Evolutionary conservation across 768 basidiomycete species (phyloP), one percentile per base, ranked within the genome.

Genomic region (Crepidotus variabilis): DNA sequence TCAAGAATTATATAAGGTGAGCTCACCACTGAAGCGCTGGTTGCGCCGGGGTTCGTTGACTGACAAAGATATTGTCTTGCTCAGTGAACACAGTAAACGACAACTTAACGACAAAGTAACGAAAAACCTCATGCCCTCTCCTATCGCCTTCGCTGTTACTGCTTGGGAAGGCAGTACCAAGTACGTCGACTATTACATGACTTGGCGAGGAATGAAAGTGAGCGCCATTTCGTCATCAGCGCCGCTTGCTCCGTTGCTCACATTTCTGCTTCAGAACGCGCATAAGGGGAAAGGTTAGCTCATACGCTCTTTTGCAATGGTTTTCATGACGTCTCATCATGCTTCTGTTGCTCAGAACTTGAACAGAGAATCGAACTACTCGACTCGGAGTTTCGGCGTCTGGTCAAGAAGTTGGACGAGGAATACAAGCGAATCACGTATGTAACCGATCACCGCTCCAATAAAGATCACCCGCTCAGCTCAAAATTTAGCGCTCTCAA

Each of bases 111-210:
- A 61, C 39, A 59, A 61, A 49, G 55, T 57, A 32, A 55, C 47
- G 46, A 56, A 59, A 57, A 48, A 60, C 57, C 43, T 63, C 21
- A 60, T 60, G 56, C 57, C 71, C 62, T 56, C 71, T 46, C 67
- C 73, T 4, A 70, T 79, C 20, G 78, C 80, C 13, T 80, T 80
- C 61, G 80, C 77, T 2, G 72, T 79, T 57, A 71, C 76, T 18
- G 72, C 69, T 16, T 65, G 67, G 59, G 71, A 74, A 21, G 71
- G 69, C 10, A 73, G 71, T 20, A 68, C 70, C 52, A 77, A 73
- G 59, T 72, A 72, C 36, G 72, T 79, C 33, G 78, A 82, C 61
- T 81, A 78, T 63, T 80, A 80, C 59, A 76, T 79, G 75, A 75
- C 76, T 28, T 80, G 79, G 79, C 69, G 71, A 58, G 72, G 74